phyloP scores from a whole-genome alignment of 257 asterid genomes.

The Rhazya stricta region DNA sequence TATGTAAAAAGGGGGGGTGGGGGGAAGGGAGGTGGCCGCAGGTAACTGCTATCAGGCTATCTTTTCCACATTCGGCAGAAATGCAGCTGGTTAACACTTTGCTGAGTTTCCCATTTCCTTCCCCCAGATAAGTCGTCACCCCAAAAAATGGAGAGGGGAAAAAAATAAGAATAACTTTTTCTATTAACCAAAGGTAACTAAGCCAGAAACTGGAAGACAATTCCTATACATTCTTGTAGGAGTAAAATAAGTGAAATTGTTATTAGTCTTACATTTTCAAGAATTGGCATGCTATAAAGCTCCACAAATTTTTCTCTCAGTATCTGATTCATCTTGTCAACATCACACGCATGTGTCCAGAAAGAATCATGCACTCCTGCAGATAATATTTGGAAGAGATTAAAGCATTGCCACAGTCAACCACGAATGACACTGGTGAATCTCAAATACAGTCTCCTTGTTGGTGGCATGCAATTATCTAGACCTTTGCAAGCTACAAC shows the following conservation, averaged over 20 bases:
- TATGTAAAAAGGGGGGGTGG: too few species aligned
- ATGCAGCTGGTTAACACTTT: too few species aligned
- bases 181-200: background rate
- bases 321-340: constrained; percentile 79
- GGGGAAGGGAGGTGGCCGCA: background rate
- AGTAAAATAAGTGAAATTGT: constrained; percentile 15
- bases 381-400: background rate
- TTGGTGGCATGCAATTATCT: background rate
- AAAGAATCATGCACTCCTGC: constrained; percentile 96
- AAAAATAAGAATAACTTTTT: background rate
- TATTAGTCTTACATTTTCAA: constrained; percentile 69
- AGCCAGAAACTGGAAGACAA: background rate
- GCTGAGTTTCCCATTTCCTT: too few species aligned
- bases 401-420: background rate
- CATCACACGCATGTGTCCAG: constrained; percentile 96
- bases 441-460: background rate
- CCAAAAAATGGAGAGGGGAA: too few species aligned
- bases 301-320: constrained; percentile 83
- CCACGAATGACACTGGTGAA: background rate
- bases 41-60: background rate
- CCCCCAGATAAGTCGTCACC: too few species aligned
- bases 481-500: background rate
- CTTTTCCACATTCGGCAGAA: too few species aligned
- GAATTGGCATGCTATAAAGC: constrained; percentile 71
- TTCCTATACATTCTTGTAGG: background rate